These are phyloP conservation scores for Trichaptum fuscoviolaceum DNA, from an alignment of 768 basidiomycete species.

Conservation along the genomic window DNA sequence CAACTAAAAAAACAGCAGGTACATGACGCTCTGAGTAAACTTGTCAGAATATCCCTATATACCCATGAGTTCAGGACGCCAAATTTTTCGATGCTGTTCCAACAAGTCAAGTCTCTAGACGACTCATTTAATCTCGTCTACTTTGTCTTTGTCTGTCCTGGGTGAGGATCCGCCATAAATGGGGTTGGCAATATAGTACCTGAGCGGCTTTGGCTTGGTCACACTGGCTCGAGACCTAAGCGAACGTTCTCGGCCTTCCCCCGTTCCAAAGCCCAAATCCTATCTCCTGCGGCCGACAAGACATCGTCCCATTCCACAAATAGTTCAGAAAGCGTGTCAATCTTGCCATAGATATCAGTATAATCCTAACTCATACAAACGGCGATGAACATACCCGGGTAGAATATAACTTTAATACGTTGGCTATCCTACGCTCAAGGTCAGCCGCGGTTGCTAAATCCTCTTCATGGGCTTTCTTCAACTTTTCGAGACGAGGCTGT, in stretches of 20 bases:
- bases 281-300: constrained; percentile 60
- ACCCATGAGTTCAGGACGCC: background rate
- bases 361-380: background rate
- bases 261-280: constrained; percentile 50
- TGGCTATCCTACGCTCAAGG: constrained; percentile 62
- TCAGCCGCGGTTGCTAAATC: constrained; percentile 50
- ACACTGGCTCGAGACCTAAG: constrained; percentile 47
- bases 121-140: too few species aligned
- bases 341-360: constrained; percentile 35
- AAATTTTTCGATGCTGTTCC: too few species aligned
- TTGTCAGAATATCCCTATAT: background rate
- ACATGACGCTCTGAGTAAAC: background rate
- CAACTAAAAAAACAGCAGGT: background rate
- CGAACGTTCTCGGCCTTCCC: constrained; percentile 54
- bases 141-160: too few species aligned
- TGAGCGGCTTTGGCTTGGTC: too few species aligned
- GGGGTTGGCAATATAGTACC: too few species aligned
- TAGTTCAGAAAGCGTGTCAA: constrained; percentile 75
- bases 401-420: constrained; percentile 63
- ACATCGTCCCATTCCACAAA: constrained; percentile 85
- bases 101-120: too few species aligned
- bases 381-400: constrained; percentile 46
- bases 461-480: constrained; percentile 55
- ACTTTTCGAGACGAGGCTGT: constrained; percentile 58
- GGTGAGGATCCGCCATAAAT: too few species aligned